A percentile compares a stretch with the other conserved stretches of the same genome.
Conservation (phyloP, 805 yeast genomes). For the Saccharomycopsis schoenii region DNA sequence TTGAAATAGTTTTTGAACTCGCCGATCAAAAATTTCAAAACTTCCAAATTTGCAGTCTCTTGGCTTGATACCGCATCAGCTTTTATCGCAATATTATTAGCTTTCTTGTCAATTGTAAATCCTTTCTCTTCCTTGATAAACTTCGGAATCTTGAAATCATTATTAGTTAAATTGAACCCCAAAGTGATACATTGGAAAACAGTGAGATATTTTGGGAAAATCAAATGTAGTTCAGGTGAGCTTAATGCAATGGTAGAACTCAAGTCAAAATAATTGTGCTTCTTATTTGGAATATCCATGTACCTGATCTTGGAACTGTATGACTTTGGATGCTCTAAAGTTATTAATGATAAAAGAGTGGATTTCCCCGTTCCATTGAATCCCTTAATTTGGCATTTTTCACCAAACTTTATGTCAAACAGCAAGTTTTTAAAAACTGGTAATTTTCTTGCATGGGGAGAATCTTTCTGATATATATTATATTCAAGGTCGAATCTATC, state of each 20-base stretch:
- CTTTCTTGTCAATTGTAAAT: background rate
- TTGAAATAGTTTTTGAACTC: slow-evolving; percentile 1
- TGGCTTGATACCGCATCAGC: slow-evolving; percentile 34
- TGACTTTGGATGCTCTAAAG: slow-evolving; percentile 95
- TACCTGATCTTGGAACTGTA: slow-evolving; percentile 67
- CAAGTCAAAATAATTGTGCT: slow-evolving; percentile 63
- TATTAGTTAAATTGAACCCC: slow-evolving; percentile 33
- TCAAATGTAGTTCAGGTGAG: slow-evolving; percentile 86
- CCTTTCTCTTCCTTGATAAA: background rate
- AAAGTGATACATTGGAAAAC: slow-evolving; percentile 54
- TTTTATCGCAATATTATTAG: slow-evolving; percentile 31
- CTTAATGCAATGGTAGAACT: slow-evolving; percentile 76
- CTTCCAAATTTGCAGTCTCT: background rate
- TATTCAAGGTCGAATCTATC: slow-evolving; percentile 56
- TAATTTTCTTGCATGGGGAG: background rate
- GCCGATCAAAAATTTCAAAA: background rate
- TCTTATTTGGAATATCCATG: slow-evolving; percentile 65
- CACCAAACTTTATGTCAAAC: slow-evolving; percentile 63
- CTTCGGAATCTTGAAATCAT: slow-evolving; percentile 4
- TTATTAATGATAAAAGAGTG: slow-evolving; percentile 70
- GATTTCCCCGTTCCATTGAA: slow-evolving; percentile 92
- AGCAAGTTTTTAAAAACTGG: slow-evolving; percentile 48
- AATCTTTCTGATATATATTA: slow-evolving; percentile 17
- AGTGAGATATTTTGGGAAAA: slow-evolving; percentile 55
- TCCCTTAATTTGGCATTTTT: slow-evolving; percentile 84